Evolutionary conservation across 179 eudicot genomes (phyloP), one percentile per base, ranked within the genome.

Genomic region (Corrigiola litoralis): DNA sequence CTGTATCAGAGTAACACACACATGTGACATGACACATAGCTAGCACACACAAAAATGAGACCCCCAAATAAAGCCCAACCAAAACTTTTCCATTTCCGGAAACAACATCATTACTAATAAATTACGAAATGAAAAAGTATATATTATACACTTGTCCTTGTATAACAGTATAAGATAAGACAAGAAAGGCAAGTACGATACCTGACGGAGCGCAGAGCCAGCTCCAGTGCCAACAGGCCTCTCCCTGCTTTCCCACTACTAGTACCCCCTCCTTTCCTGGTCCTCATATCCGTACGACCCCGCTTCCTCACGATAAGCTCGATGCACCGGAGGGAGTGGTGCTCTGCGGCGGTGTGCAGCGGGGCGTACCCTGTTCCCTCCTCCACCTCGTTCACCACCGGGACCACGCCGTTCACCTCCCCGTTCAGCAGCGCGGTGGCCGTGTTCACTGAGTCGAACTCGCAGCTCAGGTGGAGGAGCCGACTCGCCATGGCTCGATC

Each of bases 261-360:
- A 20, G 49, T 6, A n/a, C 28, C 11, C 12, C 6, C 12, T n/a
- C 17, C 37, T 31, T 61, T 61, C 44, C 70, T 77, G 1, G 78
- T 73, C 38, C 49, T 77, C 13, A 77, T 42, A n/a, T 77, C 81
- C 33, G 81, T 73, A 27, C 81, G 77, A 3, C 68, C 81, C 36
- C 75, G 24, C 56, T 77, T 77, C 3, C 78, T 64, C 0, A 77
- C 25, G 18, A 77, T 37, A 8, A 77, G 59, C 66, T 77, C 81
- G 18, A 77, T 69, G 65, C 81, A 77, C 1, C 61, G 55, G 0
- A 1, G 11, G 23, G 78, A 17, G 58, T 73, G 74, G 28, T 69
- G 58, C 68, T 69, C 78, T 21, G 78, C 81, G 18, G 81, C 81
- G 2, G 77, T 77, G 60, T 77, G 81, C 49, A 77, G 66, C 13